A percentile compares a stretch with the other conserved stretches of the same genome.
These are phyloP conservation scores for Botrytis sinoallii DNA, from an alignment of 2,329 filamentous ascomycete genomes.

Conservation along the genomic window DNA sequence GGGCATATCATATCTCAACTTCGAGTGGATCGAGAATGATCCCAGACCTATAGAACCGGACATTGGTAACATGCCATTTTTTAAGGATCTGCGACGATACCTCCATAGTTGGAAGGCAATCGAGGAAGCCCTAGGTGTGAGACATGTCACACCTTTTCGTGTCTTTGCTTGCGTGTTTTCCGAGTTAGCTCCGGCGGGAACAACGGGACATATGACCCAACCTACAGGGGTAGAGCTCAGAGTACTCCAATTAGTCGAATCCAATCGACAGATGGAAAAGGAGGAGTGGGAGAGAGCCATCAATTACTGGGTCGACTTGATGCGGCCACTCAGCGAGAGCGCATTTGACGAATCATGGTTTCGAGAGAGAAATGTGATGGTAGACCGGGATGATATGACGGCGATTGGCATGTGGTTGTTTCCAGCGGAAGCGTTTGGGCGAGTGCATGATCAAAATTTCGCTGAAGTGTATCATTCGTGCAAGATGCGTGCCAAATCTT, in stretches of 20 bases:
- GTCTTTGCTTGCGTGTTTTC: neutral
- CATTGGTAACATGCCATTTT: neutral
- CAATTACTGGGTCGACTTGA: neutral
- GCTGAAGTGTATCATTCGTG: neutral
- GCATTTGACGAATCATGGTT: neutral
- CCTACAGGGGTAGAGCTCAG: neutral
- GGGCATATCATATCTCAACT: constrained; percentile 1
- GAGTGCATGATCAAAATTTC: neutral
- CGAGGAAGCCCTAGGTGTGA: neutral
- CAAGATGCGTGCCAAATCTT: neutral
- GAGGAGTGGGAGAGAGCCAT: neutral
- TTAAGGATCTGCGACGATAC: neutral
- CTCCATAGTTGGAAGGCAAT: neutral
- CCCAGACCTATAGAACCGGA: neutral
- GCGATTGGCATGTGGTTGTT: neutral
- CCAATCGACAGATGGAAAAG: neutral
- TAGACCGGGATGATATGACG: neutral
- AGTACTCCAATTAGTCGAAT: neutral
- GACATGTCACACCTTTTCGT: neutral
- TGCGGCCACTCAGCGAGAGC: too few species aligned
- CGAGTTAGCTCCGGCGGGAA: neutral
- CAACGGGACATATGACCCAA: neutral
- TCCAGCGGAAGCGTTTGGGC: neutral
- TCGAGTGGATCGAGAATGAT: constrained; percentile 5
- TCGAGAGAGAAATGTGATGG: neutral